Evolutionary conservation across 1,139 yeast species (phyloP).

Genomic region (Lodderomyces pseudojiufengensis): DNA sequence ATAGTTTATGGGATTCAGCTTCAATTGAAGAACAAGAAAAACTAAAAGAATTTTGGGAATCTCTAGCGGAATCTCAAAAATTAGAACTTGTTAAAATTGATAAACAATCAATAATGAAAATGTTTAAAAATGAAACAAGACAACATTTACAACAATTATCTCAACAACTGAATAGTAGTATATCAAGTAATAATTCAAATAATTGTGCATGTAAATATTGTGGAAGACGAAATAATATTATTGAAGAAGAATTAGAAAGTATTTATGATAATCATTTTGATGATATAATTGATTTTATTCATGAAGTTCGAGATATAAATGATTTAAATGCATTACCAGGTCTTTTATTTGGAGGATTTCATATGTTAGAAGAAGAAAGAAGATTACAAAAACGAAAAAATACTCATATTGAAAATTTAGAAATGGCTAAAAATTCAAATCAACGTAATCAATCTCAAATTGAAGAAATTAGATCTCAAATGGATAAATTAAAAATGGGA

Average conservation of each 20-base stretch:
- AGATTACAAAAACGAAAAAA: constrained; percentile 29
- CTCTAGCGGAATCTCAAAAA: constrained; percentile 58
- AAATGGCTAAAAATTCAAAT: constrained; percentile 9
- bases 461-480: constrained; percentile 8
- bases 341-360: constrained; percentile 38
- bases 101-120: constrained; percentile 63
- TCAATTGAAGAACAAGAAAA: constrained; percentile 57
- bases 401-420: constrained; percentile 16
- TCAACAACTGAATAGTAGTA: constrained; percentile 8
- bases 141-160: constrained; percentile 14
- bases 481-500: constrained; percentile 7
- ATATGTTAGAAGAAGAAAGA: constrained; percentile 38
- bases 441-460: constrained; percentile 10
- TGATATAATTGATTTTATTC: constrained; percentile 39
- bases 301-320: constrained; percentile 38
- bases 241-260: constrained; percentile 70
- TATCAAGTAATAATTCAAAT: constrained; percentile 4
- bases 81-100: constrained; percentile 63
- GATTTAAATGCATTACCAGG: constrained; percentile 41
- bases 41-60: constrained; percentile 67
- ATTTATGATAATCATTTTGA: constrained; percentile 59
- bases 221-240: constrained; percentile 68
- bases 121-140: constrained; percentile 44
- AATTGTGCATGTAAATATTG: constrained; percentile 75
- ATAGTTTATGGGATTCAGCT: constrained; percentile 55